Conservation (phyloP, 176 grass and related monocot genomes). For the Tillandsia leiboldiana region DNA sequence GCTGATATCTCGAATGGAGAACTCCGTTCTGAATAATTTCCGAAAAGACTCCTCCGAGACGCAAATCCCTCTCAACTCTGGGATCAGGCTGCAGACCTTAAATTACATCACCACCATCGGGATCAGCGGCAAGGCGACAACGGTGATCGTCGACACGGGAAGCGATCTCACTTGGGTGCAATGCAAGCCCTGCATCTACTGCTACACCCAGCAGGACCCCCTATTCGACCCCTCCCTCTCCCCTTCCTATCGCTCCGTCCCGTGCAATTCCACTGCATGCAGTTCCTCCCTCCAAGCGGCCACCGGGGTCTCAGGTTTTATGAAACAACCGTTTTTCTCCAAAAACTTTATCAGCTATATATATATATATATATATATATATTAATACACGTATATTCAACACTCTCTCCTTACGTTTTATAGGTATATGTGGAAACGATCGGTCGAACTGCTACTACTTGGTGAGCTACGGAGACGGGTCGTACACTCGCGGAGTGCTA, state of each 20-base stretch:
- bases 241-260: constrained; percentile 48
- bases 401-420: no score
- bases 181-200: constrained; percentile 70
- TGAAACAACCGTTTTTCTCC: no score
- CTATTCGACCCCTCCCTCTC: constrained; percentile 70
- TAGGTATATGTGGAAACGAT: constrained; percentile 25
- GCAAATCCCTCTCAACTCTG: constrained; percentile 57
- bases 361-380: no score
- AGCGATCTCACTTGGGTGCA: constrained; percentile 98
- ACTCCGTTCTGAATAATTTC: neutral
- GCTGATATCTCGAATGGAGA: constrained; percentile 29
- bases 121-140: constrained; percentile 41
- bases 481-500: constrained; percentile 70
- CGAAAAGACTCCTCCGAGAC: constrained; percentile 6
- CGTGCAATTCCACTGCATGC: constrained; percentile 73
- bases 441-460: constrained; percentile 52
- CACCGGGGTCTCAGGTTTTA: constrained; percentile 36
- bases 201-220: constrained; percentile 68
- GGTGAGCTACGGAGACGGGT: constrained; percentile 77
- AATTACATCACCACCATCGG: constrained; percentile 76
- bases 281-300: constrained; percentile 48
- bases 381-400: no score
- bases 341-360: no score
- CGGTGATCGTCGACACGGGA: constrained; percentile 87
- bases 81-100: constrained; percentile 68